These are phyloP conservation scores for Capronia americana DNA, from an alignment of 2,329 filamentous ascomycete species.

Conservation along the genomic window DNA sequence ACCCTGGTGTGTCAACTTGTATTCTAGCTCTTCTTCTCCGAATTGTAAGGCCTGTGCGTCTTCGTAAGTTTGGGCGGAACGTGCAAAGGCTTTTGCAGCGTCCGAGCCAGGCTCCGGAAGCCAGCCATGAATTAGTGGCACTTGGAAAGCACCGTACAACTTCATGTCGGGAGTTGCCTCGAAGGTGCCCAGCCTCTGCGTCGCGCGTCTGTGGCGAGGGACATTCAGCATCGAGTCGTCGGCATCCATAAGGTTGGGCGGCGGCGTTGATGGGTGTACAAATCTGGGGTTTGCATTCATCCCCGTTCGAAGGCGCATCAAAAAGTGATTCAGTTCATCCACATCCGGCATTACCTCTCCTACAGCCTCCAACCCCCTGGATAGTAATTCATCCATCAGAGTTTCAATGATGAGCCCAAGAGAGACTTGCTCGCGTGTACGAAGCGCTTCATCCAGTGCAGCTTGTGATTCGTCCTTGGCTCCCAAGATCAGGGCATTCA, in stretches of 20 bases:
- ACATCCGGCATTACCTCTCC: conserved; percentile 76
- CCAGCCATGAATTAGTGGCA: conserved; percentile 94
- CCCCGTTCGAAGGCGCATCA: conserved; percentile 87
- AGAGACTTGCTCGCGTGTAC: conserved; percentile 84
- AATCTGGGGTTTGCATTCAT: conserved; percentile 98
- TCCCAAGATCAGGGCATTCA: conserved; percentile 88
- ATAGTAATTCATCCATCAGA: conserved; percentile 92
- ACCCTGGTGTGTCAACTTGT: conserved; percentile 70
- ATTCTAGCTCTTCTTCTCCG: conserved; percentile 84
- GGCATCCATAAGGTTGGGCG: conserved; percentile 49
- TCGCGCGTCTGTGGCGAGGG: conserved; percentile 25
- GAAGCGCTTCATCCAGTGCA: conserved; percentile 76
- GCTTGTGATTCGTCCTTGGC: conserved; percentile 72
- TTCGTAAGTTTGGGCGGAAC: conserved; percentile 84
- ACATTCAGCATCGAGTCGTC: conserved; percentile 37
- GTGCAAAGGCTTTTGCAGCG: conserved; percentile 69
- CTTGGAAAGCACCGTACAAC: conserved; percentile 86
- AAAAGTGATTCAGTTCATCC: conserved; percentile 82
- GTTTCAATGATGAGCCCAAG: conserved; percentile 84
- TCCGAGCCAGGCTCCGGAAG: conserved; percentile 70
- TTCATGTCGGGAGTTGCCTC: conserved; percentile 86
- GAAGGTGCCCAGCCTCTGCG: conserved; percentile 71
- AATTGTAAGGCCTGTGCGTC: conserved; percentile 90
- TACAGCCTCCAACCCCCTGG: conserved; percentile 66
- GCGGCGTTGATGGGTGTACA: conserved; percentile 63